Evolutionary conservation across 2,329 filamentous ascomycete species (phyloP).

Genomic region (Trichoderma atrobrunneum): DNA sequence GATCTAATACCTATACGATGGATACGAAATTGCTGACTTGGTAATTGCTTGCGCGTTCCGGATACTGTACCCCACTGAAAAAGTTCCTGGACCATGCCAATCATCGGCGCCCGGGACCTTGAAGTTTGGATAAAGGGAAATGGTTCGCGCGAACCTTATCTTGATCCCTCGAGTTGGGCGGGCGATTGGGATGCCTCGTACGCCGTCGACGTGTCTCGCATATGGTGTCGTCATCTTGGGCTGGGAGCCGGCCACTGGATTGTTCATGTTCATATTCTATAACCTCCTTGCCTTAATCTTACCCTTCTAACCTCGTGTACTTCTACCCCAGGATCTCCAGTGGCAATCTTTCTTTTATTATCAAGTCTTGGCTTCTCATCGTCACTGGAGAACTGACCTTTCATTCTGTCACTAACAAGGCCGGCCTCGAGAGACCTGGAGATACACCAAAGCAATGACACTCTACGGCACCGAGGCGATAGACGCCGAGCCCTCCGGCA

Average conservation of each 20-base stretch:
- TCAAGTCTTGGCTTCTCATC: neutral
- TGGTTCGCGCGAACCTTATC: conserved; percentile 5
- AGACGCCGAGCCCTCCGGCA: neutral
- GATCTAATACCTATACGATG: neutral
- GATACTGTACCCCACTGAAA: conserved; percentile 14
- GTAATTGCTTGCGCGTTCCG: conserved; percentile 11
- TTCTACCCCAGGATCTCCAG: neutral
- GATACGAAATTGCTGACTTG: neutral
- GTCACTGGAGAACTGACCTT: neutral
- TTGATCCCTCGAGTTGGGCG: neutral
- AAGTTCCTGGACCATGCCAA: neutral
- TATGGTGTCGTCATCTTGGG: conserved; percentile 3
- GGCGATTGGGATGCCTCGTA: neutral
- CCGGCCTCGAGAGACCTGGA: neutral
- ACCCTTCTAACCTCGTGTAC: neutral
- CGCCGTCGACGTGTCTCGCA: neutral
- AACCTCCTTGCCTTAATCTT: neutral
- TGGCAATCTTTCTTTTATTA: neutral
- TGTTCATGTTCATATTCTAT: neutral
- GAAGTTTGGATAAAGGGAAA: neutral
- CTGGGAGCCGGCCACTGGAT: neutral
- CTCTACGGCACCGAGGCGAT: neutral
- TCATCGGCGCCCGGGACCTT: neutral
- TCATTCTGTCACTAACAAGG: neutral
- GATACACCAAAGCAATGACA: neutral